These are phyloP conservation scores for Miscanthus lutarioriparius DNA, from an alignment of 176 grass and related monocot species.

Conservation along the genomic window DNA sequence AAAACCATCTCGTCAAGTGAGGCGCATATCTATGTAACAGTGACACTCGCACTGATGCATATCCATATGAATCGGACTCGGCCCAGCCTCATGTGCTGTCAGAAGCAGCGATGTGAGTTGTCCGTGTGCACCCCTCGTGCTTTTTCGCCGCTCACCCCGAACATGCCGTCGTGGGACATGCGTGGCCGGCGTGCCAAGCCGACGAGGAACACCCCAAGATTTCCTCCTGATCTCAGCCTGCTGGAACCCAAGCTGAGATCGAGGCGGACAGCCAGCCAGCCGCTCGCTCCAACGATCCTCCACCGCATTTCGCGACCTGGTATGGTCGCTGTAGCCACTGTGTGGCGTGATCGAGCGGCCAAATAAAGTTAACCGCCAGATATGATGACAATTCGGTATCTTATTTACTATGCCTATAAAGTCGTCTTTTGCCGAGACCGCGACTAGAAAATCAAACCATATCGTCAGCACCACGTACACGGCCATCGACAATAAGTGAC, in stretches of 20 bases:
- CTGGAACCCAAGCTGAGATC: not conserved
- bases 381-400: not conserved
- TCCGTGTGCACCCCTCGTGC: constrained; percentile 9
- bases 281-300: not conserved
- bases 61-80: not conserved
- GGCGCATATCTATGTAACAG: not conserved
- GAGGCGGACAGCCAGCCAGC: too few relatives aligned
- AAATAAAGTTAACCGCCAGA: not conserved
- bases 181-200: not conserved
- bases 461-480: not conserved
- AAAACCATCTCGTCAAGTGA: not conserved
- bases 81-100: not conserved
- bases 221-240: not conserved
- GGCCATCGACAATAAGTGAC: not conserved
- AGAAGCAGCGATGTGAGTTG: not conserved
- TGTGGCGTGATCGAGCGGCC: not conserved
- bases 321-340: not conserved
- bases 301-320: not conserved
- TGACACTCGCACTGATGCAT: not conserved
- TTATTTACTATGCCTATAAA: not conserved
- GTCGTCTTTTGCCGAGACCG: not conserved
- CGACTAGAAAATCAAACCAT: not conserved
- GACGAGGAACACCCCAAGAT: constrained; percentile 3
- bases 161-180: not conserved
- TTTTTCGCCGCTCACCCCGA: not conserved